Percentiles rank a stretch among this genome's conserved stretches.
Evolutionary conservation across 2,329 filamentous ascomycete species (phyloP).

Genomic region (Cylindrodendrum hubeiense): DNA sequence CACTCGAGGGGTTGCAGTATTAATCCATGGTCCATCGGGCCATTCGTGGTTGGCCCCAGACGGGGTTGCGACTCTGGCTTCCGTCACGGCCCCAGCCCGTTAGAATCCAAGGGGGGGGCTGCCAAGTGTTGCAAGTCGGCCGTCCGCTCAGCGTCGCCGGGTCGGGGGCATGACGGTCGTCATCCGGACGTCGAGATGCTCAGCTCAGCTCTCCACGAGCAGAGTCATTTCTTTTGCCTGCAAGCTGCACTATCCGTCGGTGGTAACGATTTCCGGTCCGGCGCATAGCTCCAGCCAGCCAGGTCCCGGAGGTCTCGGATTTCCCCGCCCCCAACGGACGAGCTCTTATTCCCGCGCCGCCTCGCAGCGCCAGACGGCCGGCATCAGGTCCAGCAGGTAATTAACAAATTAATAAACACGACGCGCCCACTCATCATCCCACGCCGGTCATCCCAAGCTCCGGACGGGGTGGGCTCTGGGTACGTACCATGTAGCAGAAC

Average conservation of each 20-base stretch:
- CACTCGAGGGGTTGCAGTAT: too few species aligned
- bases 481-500: background rate
- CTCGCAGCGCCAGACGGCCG: background rate
- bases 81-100: background rate
- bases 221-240: background rate
- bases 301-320: conserved; percentile 32
- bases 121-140: background rate
- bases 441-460: background rate
- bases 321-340: conserved; percentile 28
- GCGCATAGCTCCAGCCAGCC: conserved; percentile 25
- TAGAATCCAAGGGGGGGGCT: background rate
- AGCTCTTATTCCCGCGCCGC: background rate
- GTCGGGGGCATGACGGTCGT: background rate
- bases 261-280: conserved; percentile 27
- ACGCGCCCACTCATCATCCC: background rate
- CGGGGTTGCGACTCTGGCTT: background rate
- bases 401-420: background rate
- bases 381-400: background rate
- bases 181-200: background rate
- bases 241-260: conserved; percentile 4
- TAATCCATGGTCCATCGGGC: background rate
- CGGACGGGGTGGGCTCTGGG: background rate
- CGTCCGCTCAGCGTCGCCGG: background rate
- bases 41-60: background rate
- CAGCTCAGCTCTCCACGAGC: background rate